These are phyloP conservation scores for Leishmania lainsoni DNA, from an alignment of 208 protist genomes.

Conservation along the genomic window DNA sequence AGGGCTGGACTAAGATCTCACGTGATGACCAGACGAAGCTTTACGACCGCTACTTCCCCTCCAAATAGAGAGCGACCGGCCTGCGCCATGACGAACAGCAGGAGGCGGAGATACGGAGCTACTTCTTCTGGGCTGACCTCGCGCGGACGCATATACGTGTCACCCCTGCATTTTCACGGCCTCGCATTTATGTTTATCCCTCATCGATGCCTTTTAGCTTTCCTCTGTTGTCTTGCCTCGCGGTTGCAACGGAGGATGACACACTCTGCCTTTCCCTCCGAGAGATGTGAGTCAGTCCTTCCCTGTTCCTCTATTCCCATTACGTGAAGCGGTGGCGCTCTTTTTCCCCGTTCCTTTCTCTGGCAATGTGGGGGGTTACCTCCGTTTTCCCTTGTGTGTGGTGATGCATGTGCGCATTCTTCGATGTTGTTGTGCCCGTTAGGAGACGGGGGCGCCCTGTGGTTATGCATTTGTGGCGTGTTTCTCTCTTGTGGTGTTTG, in stretches of 20 bases:
- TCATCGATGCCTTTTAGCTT: neutral
- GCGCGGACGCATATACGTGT: neutral
- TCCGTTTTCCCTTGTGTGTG: neutral
- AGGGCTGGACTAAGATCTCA: constrained; percentile 96
- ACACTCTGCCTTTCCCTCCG: neutral
- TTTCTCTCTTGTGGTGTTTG: neutral
- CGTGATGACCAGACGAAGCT: constrained; percentile 93
- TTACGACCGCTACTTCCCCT: constrained; percentile 76
- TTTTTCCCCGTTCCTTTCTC: neutral
- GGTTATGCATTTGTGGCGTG: neutral
- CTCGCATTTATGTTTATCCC: neutral
- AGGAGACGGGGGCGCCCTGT: neutral
- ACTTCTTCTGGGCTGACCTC: neutral
- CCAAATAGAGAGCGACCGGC: neutral
- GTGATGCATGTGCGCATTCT: neutral
- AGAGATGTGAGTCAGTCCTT: neutral
- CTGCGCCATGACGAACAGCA: neutral
- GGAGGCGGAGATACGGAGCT: neutral
- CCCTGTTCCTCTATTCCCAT: neutral
- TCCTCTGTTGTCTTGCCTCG: neutral
- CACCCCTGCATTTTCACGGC: neutral
- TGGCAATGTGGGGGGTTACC: neutral
- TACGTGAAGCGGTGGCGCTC: neutral
- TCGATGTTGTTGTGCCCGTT: neutral
- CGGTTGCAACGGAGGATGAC: neutral